A percentile compares a stretch with the other conserved stretches of the same genome.
Conservation (phyloP, 371 early-diverging fungal genomes). For the Mucor piriformis region DNA sequence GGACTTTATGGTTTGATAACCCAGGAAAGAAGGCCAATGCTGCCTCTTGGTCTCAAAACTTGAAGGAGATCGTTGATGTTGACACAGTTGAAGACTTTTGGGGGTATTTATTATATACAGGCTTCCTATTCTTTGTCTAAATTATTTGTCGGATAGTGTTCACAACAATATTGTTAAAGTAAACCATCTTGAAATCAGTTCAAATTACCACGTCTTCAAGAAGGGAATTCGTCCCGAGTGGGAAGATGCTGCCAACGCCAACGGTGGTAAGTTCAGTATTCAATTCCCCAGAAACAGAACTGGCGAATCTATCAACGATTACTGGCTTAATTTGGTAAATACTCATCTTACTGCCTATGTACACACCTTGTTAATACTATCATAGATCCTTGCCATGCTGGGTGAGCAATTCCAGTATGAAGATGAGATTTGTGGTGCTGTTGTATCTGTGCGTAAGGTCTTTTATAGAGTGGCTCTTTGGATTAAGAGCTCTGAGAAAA, state of each 20-base stretch:
- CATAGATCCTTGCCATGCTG: slow-evolving; percentile 82
- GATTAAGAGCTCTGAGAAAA: slow-evolving; percentile 76
- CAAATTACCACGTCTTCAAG: slow-evolving; percentile 96
- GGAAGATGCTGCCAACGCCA: slow-evolving; percentile 94
- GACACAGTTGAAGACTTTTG: slow-evolving; percentile 96
- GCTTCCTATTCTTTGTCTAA: background rate
- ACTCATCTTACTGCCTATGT: background rate
- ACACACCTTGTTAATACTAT: slow-evolving; percentile 2
- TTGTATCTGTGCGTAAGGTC: slow-evolving; percentile 82
- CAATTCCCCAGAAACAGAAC: slow-evolving; percentile 70
- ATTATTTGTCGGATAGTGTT: slow-evolving; percentile 30
- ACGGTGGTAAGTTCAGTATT: slow-evolving; percentile 96
- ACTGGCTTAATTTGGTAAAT: slow-evolving; percentile 84
- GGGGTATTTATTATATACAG: slow-evolving; percentile 63
- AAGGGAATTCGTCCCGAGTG: slow-evolving; percentile 96
- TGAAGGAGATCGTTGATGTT: slow-evolving; percentile 87
- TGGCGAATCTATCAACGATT: slow-evolving; percentile 73
- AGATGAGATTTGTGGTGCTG: slow-evolving; percentile 90
- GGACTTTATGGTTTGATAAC: slow-evolving; percentile 96
- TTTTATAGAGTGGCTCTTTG: slow-evolving; percentile 88
- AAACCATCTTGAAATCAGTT: slow-evolving; percentile 70
- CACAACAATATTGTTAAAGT: slow-evolving; percentile 85
- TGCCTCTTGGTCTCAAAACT: slow-evolving; percentile 84
- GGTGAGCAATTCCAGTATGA: slow-evolving; percentile 85
- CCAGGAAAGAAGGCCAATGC: slow-evolving; percentile 77